Evolutionary conservation across 2,329 filamentous ascomycete genomes (phyloP).

Genomic region (Colletotrichum abscissum): DNA sequence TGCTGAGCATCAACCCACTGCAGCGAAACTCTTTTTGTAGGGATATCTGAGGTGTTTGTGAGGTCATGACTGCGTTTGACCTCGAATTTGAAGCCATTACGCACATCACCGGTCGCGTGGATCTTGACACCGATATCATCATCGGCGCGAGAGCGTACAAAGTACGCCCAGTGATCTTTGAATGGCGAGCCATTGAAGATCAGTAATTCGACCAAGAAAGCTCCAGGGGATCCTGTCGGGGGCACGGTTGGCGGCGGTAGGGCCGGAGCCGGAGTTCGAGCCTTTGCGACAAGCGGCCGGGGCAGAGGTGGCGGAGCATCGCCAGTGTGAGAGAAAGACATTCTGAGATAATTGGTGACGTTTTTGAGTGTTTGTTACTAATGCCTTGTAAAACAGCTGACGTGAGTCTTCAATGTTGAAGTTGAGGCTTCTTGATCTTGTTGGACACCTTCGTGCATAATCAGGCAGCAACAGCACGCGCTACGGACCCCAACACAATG

Average conservation of each 20-base stretch:
- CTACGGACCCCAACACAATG: no score
- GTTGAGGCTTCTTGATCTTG: no score
- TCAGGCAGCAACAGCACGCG: no score
- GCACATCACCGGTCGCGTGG: neutral
- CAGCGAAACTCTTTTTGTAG: neutral
- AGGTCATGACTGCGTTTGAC: neutral
- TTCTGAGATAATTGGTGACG: no score
- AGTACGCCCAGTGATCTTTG: neutral
- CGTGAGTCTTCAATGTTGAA: no score
- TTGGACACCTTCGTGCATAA: no score
- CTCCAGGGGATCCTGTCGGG: neutral
- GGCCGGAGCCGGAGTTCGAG: neutral
- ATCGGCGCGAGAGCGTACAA: neutral
- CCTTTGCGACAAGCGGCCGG: neutral
- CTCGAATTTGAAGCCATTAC: neutral
- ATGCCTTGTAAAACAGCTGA: no score
- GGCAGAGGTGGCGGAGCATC: neutral
- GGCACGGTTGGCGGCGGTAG: neutral
- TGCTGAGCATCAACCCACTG: neutral
- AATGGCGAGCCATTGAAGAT: neutral
- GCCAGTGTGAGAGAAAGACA: neutral
- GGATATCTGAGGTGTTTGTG: neutral
- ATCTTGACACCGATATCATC: neutral
- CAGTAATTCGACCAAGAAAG: neutral
- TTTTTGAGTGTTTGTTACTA: no score